Evolutionary conservation across 345 rosid species (phyloP), one percentile per base, ranked within the genome.

Genomic region (Clarkia xantiana): DNA sequence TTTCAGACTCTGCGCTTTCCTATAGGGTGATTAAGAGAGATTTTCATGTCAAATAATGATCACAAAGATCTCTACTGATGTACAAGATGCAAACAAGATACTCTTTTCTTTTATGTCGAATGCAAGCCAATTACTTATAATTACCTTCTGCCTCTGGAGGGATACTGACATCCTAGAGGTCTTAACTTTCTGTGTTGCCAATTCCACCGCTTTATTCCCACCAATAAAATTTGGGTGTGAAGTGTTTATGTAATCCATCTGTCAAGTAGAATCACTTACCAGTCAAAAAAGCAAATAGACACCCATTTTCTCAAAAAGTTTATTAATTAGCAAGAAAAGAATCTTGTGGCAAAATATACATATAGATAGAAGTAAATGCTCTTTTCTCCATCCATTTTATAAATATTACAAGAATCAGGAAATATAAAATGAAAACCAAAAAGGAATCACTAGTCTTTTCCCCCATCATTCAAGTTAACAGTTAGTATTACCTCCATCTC

Each of bases 171-270:
- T 59, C 74, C 78, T 75, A 16, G 87, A 76, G 62, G 82, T 69
- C 65, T 71, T 86, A 51, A 82, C 60, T 62, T 81, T 84, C 54
- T 86, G 95, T 60, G 60, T 54, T 38, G 94, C 94, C 51, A 38
- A 53, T 69, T 89, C 91, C 40, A 85, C 87, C 55, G 97, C 95
- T 74, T 74, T 89, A 57, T 80, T 82, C 52, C 97, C 97, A 53
- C 97, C 94, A 29, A 82, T 59, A 74, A 90, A 90, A 63, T 76
- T 86, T 53, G 88, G 86, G 73, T 90, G 94, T 40, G 95, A 86
- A 45, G 97, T 90, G 60, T 90, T 82, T 59, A 86, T 82, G 63
- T 90, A 86, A 67, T 76, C 97, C 95, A 90, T 90, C 97, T 90
- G 81, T 55, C 51, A 54, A 75, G 55, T 60, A 51, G 18, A 7